phyloP scores from a whole-genome alignment of 2,329 filamentous ascomycete species.

The Ophiostoma sp. region DNA sequence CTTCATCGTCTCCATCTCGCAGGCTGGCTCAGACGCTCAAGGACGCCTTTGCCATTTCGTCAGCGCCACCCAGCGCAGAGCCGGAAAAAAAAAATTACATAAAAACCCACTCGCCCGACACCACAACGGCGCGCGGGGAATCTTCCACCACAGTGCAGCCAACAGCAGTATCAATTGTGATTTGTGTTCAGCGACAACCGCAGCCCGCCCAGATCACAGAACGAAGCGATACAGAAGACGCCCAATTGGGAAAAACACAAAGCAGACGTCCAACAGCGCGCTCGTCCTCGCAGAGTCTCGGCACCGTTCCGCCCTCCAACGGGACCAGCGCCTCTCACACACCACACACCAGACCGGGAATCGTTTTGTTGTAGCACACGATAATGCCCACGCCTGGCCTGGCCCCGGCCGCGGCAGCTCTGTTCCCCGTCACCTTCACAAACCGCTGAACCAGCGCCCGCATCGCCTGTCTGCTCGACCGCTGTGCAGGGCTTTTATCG shows the following conservation, averaged over 20 bases:
- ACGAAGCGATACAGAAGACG: neutral
- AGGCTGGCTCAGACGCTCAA: no score
- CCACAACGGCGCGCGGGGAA: conserved; percentile 1
- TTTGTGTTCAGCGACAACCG: conserved; percentile 6
- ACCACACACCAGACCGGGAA: neutral
- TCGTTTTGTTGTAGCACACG: conserved; percentile 9
- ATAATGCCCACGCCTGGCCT: conserved; percentile 18
- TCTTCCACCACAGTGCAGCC: neutral
- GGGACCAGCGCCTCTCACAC: no score
- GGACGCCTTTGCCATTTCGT: no score
- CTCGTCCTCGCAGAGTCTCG: no score
- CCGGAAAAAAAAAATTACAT: conserved; percentile 2
- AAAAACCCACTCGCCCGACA: neutral
- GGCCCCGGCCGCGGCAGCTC: conserved; percentile 21
- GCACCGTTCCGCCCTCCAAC: no score
- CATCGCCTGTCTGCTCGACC: neutral
- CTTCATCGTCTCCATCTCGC: neutral
- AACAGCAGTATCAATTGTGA: conserved; percentile 5
- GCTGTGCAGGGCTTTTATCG: no score
- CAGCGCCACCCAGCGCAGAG: neutral
- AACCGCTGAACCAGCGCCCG: neutral
- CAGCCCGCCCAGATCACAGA: neutral
- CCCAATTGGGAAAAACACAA: conserved; percentile 1
- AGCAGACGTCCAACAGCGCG: neutral
- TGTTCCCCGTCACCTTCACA: neutral